Percentiles rank a stretch among this genome's conserved stretches.
phyloP scores from a whole-genome alignment of 805 yeast species.

The Kuraishia capsulata region DNA sequence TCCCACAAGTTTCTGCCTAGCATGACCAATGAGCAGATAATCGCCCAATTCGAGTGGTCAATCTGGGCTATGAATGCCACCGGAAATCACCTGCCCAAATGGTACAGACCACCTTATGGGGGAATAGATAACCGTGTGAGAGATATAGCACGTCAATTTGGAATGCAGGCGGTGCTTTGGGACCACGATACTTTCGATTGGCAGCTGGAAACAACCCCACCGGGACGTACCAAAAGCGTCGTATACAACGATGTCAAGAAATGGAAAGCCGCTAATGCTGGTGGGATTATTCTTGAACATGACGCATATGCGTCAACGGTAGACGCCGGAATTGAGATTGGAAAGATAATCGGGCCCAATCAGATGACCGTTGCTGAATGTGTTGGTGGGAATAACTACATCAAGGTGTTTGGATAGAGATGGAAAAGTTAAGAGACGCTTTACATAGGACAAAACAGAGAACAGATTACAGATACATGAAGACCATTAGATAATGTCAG shows the following conservation, averaged over 20 bases:
- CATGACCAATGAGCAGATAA: conserved; percentile 67
- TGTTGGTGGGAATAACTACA: conserved; percentile 57
- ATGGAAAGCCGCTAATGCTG: conserved; percentile 32
- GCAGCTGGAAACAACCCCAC: conserved; percentile 49
- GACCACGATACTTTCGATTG: conserved; percentile 89
- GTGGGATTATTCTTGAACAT: conserved; percentile 80
- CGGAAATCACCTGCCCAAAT: conserved; percentile 75
- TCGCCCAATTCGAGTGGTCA: conserved; percentile 91
- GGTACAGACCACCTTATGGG: conserved; percentile 96
- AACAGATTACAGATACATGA: no score
- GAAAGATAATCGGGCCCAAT: conserved; percentile 42
- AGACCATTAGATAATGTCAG: no score
- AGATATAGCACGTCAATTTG: conserved; percentile 70
- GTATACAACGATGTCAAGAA: conserved; percentile 45
- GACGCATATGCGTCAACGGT: conserved; percentile 67
- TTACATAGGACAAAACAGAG: no score
- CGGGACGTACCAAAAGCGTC: conserved; percentile 34
- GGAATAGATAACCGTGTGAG: conserved; percentile 86
- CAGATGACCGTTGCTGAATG: conserved; percentile 78
- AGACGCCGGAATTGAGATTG: conserved; percentile 52
- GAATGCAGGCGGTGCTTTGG: conserved; percentile 86
- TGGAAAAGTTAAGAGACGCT: no score
- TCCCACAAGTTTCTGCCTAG: conserved; percentile 79
- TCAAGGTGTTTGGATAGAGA: conserved; percentile 23
- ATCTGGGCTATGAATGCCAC: conserved; percentile 98